Percentiles rank a stretch among this genome's conserved stretches.
These are phyloP conservation scores for Conticribra guillardii DNA, from an alignment of 108 stramenopile genomes.

Conservation along the genomic window DNA sequence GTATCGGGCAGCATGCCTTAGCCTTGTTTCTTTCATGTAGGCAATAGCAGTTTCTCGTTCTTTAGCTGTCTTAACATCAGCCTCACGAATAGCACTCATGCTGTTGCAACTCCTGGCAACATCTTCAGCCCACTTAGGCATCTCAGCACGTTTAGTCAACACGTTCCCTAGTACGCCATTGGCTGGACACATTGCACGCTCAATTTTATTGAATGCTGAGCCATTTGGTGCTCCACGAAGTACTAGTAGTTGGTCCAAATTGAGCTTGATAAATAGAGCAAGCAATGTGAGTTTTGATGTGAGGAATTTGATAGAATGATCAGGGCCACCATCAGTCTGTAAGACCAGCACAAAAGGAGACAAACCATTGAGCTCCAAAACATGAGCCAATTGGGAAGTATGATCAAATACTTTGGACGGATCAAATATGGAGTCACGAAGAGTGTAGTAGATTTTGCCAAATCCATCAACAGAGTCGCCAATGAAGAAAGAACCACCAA, in stretches of 20 bases:
- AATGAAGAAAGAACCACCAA: slow-evolving; percentile 16
- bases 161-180: background rate
- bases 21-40: too few species aligned
- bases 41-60: too few species aligned
- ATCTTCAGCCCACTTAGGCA: background rate
- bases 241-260: slow-evolving; percentile 7
- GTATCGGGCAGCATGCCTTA: slow-evolving; percentile 7
- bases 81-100: too few species aligned
- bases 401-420: slow-evolving; percentile 13
- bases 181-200: slow-evolving; percentile 8
- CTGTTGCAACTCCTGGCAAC: too few species aligned
- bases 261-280: background rate
- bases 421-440: slow-evolving; percentile 9
- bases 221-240: slow-evolving; percentile 15
- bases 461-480: background rate
- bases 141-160: background rate
- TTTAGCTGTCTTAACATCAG: too few species aligned
- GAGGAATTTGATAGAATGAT: slow-evolving; percentile 4
- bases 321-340: slow-evolving; percentile 12
- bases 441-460: slow-evolving; percentile 11
- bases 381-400: slow-evolving; percentile 3
- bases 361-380: background rate
- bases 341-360: slow-evolving; percentile 9
- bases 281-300: background rate
- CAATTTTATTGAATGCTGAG: slow-evolving; percentile 10